Percentiles rank a stretch among this genome's conserved stretches.
Evolutionary conservation across 2,329 filamentous ascomycete genomes (phyloP).

Genomic region (Ascochyta lentis): DNA sequence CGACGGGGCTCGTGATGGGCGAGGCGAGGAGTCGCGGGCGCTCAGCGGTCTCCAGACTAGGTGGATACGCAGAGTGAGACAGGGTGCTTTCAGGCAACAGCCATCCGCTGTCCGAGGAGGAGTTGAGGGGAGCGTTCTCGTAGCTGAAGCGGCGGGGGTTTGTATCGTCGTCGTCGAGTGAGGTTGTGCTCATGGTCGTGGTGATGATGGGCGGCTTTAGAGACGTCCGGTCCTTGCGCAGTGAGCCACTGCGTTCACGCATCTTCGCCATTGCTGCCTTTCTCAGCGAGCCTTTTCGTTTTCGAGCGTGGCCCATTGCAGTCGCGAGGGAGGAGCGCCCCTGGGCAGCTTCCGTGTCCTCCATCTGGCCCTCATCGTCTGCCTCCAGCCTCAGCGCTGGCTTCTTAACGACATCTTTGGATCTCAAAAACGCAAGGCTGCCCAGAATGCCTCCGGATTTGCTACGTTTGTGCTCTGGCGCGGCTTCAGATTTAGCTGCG

Average conservation of each 20-base stretch:
- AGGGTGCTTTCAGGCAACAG: conserved; percentile 21
- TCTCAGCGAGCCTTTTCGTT: conserved; percentile 81
- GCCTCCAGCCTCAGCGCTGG: conserved; percentile 19
- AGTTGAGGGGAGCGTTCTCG: conserved; percentile 43
- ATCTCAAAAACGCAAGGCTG: conserved; percentile 72
- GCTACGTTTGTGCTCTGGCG: conserved; percentile 56
- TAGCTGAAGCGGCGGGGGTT: conserved; percentile 48
- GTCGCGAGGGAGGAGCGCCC: conserved; percentile 33
- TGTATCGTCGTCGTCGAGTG: conserved; percentile 19
- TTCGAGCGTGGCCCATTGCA: conserved; percentile 59
- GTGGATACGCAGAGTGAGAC: conserved; percentile 20
- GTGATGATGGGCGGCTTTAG: conserved; percentile 24
- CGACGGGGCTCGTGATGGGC: conserved; percentile 59
- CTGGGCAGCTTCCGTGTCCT: conserved; percentile 38
- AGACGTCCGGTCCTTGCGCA: conserved; percentile 29
- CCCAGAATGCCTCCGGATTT: conserved; percentile 71
- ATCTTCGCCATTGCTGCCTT: conserved; percentile 80
- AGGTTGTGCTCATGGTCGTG: conserved; percentile 25
- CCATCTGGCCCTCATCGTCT: conserved; percentile 24
- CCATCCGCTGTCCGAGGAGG: conserved; percentile 44
- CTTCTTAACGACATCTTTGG: conserved; percentile 45
- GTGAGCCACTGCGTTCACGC: conserved; percentile 37
- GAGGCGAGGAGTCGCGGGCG: conserved; percentile 44
- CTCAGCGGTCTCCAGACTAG: conserved; percentile 17
- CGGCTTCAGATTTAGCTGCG: conserved; percentile 7